phyloP scores from a whole-genome alignment of 176 grass and related monocot species.

The Musa acuminata region DNA sequence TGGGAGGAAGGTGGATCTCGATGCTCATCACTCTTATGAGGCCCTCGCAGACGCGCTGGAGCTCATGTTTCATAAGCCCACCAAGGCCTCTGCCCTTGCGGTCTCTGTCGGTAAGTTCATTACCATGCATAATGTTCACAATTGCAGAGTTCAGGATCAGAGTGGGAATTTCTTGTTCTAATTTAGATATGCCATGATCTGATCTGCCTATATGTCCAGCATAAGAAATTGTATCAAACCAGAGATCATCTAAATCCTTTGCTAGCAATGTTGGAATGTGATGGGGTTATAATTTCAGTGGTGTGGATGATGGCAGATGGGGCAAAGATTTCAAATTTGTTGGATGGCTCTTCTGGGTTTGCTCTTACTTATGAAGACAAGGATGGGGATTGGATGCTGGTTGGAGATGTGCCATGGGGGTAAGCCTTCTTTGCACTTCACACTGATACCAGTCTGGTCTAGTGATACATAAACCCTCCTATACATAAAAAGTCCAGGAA shows the following conservation, averaged over 20 bases:
- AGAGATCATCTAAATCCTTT: background rate
- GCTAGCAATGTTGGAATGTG: background rate
- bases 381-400: constrained; percentile 93
- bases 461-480: no score
- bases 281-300: background rate
- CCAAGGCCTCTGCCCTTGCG: constrained; percentile 1
- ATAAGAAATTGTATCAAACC: no score
- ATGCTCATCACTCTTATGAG: constrained; percentile 32
- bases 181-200: background rate
- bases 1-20: constrained; percentile 38
- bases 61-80: constrained; percentile 34
- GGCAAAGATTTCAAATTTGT: constrained; percentile 32
- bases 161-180: background rate
- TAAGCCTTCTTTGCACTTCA: constrained; percentile 21
- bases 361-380: constrained; percentile 81
- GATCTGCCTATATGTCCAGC: no score
- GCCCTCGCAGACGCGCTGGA: constrained; percentile 24
- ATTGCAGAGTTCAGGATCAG: background rate
- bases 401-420: constrained; percentile 90
- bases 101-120: constrained; percentile 36
- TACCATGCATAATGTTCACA: background rate
- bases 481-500: no score
- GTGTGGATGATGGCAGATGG: constrained; percentile 27
- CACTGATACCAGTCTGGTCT: background rate
- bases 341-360: constrained; percentile 49